phyloP scores from a whole-genome alignment of 495 filamentous ascomycete species.

The Aspergillus cristatus region DNA sequence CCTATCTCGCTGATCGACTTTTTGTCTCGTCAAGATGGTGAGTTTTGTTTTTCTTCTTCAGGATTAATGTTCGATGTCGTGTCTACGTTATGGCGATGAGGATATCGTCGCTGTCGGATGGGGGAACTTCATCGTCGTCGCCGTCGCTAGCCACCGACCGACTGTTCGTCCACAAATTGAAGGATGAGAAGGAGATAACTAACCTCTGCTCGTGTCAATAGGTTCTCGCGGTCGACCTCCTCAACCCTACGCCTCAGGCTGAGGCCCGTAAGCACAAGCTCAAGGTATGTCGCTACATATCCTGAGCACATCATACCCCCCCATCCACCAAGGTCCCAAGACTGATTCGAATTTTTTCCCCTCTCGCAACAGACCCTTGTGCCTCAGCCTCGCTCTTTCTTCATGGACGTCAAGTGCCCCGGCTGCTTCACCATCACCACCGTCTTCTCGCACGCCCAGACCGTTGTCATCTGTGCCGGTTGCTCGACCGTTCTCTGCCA shows the following conservation, averaged over 20 bases:
- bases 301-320: background rate
- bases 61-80: background rate
- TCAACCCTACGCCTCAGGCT: slow-evolving; percentile 91
- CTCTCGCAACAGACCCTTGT: slow-evolving; percentile 65
- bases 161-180: too few species aligned
- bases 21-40: slow-evolving; percentile 42
- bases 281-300: slow-evolving; percentile 60
- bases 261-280: slow-evolving; percentile 99
- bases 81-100: too few species aligned
- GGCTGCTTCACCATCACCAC: slow-evolving; percentile 99
- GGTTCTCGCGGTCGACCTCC: slow-evolving; percentile 99
- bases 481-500: slow-evolving; percentile 97
- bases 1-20: slow-evolving; percentile 38
- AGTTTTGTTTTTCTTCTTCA: slow-evolving; percentile 10
- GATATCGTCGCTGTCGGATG: too few species aligned
- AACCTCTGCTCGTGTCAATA: slow-evolving; percentile 25
- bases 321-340: slow-evolving; percentile 2
- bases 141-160: slow-evolving; percentile 10
- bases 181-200: too few species aligned
- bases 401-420: slow-evolving; percentile 99
- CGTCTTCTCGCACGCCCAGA: slow-evolving; percentile 99
- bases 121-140: slow-evolving; percentile 7
- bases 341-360: slow-evolving; percentile 9
- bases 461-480: slow-evolving; percentile 97
- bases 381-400: slow-evolving; percentile 93